Percentiles rank a stretch among this genome's conserved stretches.
These are phyloP conservation scores for Solanum hybrid DNA, from an alignment of 305 asterid genomes.

Conservation along the genomic window DNA sequence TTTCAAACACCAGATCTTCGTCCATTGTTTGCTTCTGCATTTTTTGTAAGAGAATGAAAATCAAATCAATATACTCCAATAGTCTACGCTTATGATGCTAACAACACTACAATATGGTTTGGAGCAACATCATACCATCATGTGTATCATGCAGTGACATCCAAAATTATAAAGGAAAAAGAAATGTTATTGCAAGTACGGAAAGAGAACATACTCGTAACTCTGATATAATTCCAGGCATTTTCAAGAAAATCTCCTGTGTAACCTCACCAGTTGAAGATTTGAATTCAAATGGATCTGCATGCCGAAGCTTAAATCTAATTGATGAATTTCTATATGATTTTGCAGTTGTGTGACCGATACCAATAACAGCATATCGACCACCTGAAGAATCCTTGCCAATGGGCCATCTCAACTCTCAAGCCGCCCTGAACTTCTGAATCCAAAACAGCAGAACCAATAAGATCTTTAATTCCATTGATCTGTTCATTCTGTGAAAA, in stretches of 20 bases:
- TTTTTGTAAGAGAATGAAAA: too few species aligned
- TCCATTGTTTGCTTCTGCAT: too few species aligned
- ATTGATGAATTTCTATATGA: conserved; percentile 20
- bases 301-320: conserved; percentile 29
- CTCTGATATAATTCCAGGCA: conserved; percentile 16
- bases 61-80: too few species aligned
- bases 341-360: conserved; percentile 2
- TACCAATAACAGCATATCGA: conserved; percentile 24
- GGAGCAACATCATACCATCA: neutral
- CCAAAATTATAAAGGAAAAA: neutral
- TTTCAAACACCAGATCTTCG: too few species aligned
- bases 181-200: neutral
- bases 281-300: conserved; percentile 30
- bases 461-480: conserved; percentile 5
- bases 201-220: conserved; percentile 21
- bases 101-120: neutral
- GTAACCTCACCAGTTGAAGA: conserved; percentile 30
- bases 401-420: conserved; percentile 29
- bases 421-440: conserved; percentile 36
- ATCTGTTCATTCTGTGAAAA: conserved; percentile 30
- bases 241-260: conserved; percentile 4
- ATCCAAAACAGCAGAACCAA: conserved; percentile 24
- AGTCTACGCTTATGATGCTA: too few species aligned
- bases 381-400: conserved; percentile 33
- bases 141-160: neutral